These are phyloP conservation scores for Ceratobasidium sp. DNA, from an alignment of 1,284 basidiomycete species.

Conservation along the genomic window DNA sequence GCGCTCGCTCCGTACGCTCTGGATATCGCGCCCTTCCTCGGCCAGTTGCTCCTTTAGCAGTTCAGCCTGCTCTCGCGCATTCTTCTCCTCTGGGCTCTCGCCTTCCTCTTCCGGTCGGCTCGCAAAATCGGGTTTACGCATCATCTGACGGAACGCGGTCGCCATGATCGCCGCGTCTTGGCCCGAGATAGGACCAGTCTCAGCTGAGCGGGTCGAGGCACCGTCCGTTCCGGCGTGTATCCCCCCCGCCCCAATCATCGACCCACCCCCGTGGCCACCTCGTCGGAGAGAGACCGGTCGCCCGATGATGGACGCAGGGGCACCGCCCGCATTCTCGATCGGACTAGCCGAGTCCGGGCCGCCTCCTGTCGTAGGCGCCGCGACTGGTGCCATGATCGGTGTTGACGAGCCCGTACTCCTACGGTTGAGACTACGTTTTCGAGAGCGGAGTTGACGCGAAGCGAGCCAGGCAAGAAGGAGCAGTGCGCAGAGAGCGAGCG, in stretches of 20 bases:
- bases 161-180: conserved; percentile 89
- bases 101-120: conserved; percentile 71
- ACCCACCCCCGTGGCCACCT: conserved; percentile 46
- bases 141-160: conserved; percentile 80
- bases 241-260: conserved; percentile 46
- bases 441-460: conserved; percentile 65
- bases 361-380: neutral
- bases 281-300: conserved; percentile 11
- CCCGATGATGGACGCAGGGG: conserved; percentile 39
- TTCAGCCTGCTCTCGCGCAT: conserved; percentile 49
- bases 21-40: conserved; percentile 81
- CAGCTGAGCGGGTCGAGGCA: conserved; percentile 70
- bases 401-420: conserved; percentile 78
- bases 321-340: neutral
- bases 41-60: conserved; percentile 73
- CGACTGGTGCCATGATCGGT: conserved; percentile 71
- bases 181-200: conserved; percentile 72
- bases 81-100: conserved; percentile 60
- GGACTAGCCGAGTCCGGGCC: conserved; percentile 24
- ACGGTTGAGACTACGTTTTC: conserved; percentile 54
- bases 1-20: conserved; percentile 77
- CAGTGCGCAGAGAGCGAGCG: conserved; percentile 74
- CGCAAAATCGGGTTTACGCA: conserved; percentile 83
- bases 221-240: conserved; percentile 60
- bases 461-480: conserved; percentile 73